Evolutionary conservation across 2,329 filamentous ascomycete genomes (phyloP), one percentile per base, ranked within the genome.

Genomic region (Fusarium torulosum): DNA sequence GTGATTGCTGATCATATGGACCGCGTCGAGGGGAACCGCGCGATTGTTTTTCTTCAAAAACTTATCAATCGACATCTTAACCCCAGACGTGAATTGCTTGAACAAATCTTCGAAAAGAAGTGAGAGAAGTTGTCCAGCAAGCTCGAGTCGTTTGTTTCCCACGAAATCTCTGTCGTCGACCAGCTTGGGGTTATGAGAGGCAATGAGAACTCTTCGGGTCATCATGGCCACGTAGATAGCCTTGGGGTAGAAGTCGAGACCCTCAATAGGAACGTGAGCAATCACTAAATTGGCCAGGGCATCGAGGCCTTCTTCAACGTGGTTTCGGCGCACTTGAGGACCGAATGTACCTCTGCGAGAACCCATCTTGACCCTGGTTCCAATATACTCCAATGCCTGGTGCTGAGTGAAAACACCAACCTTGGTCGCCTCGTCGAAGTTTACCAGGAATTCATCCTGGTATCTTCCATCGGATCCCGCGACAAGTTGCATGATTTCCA

Each of bases 131-230:
- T 98, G 96, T 1, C 96, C 96, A 53, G 96, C 96, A 79, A 99
- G 79, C 78, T 99, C 96, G 42, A 99, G 84, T 62, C 96, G 89
- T 81, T 99, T 99, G 81, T 99, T 99, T 69, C 96, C 96, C 29
- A 99, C 94, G 75, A 98, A 99, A 80, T 99, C 96, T 75, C 96
- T 88, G 77, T 99, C 96, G 72, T 99, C 96, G 3, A 99, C 93
- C 53, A 98, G 83, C 57, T 91, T 93, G 2, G 92, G 88, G 75
- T 99, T 93, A 61, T 96, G 91, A 75, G 94, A 91, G 3, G 94
- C 94, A 92, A 98, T 97, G 47, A 99, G 81, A 5, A 98, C 94
- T 78, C 94, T 88, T n/a, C 96, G 91, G 27, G 94, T 93, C 96
- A 99, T 99, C 83, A 97, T 93, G 46, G 95, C 95, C 55, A 99